Conservation (phyloP, 2,329 filamentous ascomycete species). For the Aspergillus neotritici region DNA sequence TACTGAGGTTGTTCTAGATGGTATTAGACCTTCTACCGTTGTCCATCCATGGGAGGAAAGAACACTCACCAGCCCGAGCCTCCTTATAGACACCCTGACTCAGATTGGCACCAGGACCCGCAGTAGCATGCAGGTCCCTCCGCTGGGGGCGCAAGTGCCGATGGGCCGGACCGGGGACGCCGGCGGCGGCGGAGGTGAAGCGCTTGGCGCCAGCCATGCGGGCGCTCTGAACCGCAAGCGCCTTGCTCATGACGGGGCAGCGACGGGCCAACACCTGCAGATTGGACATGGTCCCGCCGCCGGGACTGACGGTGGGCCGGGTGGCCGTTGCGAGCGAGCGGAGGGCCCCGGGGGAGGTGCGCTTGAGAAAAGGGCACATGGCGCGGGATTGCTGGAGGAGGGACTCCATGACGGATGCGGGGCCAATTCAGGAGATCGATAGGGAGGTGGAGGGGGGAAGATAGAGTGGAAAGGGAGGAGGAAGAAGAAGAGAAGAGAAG, state of each 20-base stretch:
- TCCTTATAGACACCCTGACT: conserved; percentile 51
- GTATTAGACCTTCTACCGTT: neutral
- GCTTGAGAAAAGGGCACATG: conserved; percentile 96
- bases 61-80: conserved; percentile 45
- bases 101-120: conserved; percentile 70
- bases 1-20: conserved; percentile 20
- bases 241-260: conserved; percentile 98
- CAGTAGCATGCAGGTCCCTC: conserved; percentile 76
- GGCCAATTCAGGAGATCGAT: neutral
- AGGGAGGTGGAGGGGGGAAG: neutral
- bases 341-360: conserved; percentile 84
- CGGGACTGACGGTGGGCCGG: conserved; percentile 60
- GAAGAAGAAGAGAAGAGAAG: conserved; percentile 7
- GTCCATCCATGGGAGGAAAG: neutral
- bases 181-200: conserved; percentile 33
- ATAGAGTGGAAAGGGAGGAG: neutral
- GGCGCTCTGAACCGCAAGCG: conserved; percentile 72
- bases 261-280: conserved; percentile 88
- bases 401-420: conserved; percentile 65
- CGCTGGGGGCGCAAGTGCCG: conserved; percentile 51
- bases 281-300: conserved; percentile 93
- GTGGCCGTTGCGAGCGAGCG: conserved; percentile 73
- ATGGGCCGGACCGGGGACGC: conserved; percentile 21
- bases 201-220: conserved; percentile 36
- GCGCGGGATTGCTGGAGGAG: conserved; percentile 91